phyloP scores from a whole-genome alignment of 225 moss, liverwort and hornwort species.

The Anthoceros angustus region DNA sequence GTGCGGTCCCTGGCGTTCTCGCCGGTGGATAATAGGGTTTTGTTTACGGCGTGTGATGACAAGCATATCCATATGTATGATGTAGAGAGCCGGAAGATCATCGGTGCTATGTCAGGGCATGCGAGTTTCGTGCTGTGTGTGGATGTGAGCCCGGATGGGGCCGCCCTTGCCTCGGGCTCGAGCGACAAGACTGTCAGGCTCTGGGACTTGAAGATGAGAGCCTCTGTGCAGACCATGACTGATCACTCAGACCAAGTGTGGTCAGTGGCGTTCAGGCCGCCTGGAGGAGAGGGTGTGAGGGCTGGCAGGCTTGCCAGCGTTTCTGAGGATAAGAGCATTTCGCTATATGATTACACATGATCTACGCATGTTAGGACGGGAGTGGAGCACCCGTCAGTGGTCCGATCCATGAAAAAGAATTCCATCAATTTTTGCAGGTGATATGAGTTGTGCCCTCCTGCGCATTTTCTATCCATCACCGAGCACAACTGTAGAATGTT shows the following conservation, averaged over 20 bases:
- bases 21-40: conserved; percentile 55
- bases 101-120: conserved; percentile 86
- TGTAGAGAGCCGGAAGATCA: conserved; percentile 51
- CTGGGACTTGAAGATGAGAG: conserved; percentile 95
- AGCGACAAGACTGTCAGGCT: conserved; percentile 74
- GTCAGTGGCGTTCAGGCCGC: conserved; percentile 75
- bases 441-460: no score
- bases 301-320: conserved; percentile 78
- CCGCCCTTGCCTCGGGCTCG: conserved; percentile 68
- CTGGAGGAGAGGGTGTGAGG: conserved; percentile 44
- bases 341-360: conserved; percentile 82
- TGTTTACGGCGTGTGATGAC: conserved; percentile 84
- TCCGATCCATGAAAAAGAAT: no score
- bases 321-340: conserved; percentile 82
- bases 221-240: conserved; percentile 70
- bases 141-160: conserved; percentile 79
- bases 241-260: conserved; percentile 94
- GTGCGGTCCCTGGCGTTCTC: conserved; percentile 83
- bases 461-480: no score
- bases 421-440: no score
- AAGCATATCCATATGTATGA: conserved; percentile 98
- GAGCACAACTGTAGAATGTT: no score
- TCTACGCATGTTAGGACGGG: no score
- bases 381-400: no score
- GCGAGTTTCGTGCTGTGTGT: conserved; percentile 88